These are phyloP conservation scores for Russula sp. DNA, from an alignment of 768 basidiomycete genomes.

Conservation along the genomic window DNA sequence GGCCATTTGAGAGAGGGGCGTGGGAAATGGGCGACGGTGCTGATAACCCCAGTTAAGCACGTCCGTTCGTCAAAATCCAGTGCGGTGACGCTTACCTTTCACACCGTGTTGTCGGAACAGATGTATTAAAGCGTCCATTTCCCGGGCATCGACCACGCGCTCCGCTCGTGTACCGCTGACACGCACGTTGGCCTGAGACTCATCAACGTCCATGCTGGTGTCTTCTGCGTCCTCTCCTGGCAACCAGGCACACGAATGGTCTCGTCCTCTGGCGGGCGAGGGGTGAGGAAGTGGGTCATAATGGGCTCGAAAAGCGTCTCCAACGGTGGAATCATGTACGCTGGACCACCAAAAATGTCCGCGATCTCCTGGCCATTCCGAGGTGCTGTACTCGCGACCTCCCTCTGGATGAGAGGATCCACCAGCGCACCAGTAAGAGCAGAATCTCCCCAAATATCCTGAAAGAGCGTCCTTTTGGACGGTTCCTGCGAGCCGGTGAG, in stretches of 20 bases:
- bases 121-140: constrained; percentile 57
- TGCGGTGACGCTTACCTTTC: constrained; percentile 38
- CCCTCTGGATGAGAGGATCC: constrained; percentile 29
- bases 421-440: constrained; percentile 48
- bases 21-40: constrained; percentile 16
- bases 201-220: constrained; percentile 33
- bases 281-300: constrained; percentile 47
- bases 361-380: constrained; percentile 45
- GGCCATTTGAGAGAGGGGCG: constrained; percentile 6
- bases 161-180: constrained; percentile 34
- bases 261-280: constrained; percentile 32
- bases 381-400: constrained; percentile 33
- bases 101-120: constrained; percentile 58
- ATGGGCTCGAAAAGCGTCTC: constrained; percentile 66
- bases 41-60: constrained; percentile 3
- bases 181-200: constrained; percentile 24
- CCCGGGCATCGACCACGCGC: constrained; percentile 47
- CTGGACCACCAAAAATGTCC: constrained; percentile 61
- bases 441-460: constrained; percentile 86
- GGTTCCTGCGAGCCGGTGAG: constrained; percentile 34
- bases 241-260: constrained; percentile 26
- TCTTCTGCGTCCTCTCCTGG: constrained; percentile 36
- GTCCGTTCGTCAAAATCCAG: background rate
- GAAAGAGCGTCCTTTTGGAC: constrained; percentile 63
- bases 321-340: constrained; percentile 75